A percentile compares a stretch with the other conserved stretches of the same genome.
These are phyloP conservation scores for Neckera pumila DNA, from an alignment of 225 moss, liverwort and hornwort genomes.

Conservation along the genomic window DNA sequence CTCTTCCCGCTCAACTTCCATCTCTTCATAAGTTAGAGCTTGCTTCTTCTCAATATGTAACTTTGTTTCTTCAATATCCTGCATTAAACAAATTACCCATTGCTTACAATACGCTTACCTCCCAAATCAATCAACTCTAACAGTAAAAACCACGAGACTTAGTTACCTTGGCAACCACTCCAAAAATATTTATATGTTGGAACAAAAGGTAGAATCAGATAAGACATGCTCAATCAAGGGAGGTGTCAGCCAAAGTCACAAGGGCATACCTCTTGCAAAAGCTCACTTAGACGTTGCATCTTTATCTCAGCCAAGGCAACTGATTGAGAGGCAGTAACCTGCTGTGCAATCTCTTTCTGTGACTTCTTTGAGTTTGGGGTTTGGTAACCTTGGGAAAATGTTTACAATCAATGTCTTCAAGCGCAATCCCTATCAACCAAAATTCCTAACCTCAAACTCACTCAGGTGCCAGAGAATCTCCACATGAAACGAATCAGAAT, in stretches of 20 bases:
- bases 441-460: neutral
- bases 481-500: neutral
- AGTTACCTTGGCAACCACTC: neutral
- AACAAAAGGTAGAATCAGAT: neutral
- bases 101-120: neutral
- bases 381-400: constrained; percentile 76
- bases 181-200: neutral
- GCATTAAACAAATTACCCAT: constrained; percentile 1
- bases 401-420: constrained; percentile 73
- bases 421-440: constrained; percentile 37
- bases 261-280: constrained; percentile 52
- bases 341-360: constrained; percentile 47
- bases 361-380: constrained; percentile 33
- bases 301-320: constrained; percentile 66
- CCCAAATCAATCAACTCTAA: neutral
- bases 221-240: neutral
- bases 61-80: constrained; percentile 90
- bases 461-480: neutral
- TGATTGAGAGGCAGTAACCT: constrained; percentile 38
- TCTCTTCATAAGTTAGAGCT: constrained; percentile 89
- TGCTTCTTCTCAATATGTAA: constrained; percentile 89
- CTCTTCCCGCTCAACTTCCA: constrained; percentile 92
- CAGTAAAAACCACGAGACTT: neutral
- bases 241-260: neutral
- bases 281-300: constrained; percentile 78